These are phyloP conservation scores for Pelargonium cotyledonis DNA, from an alignment of 441 rosid species.

Conservation along the genomic window DNA sequence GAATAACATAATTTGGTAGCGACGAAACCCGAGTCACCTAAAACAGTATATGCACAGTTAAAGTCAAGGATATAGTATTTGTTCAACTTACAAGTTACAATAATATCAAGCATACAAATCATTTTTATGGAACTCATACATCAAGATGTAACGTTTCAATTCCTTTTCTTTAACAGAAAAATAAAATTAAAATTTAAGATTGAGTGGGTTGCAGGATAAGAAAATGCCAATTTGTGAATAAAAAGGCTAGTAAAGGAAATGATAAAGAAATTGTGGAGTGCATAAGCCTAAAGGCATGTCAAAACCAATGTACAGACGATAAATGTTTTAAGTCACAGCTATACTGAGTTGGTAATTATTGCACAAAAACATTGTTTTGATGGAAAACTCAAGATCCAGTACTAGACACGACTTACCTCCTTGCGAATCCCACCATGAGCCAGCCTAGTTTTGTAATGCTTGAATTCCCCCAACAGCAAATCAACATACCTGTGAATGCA, in stretches of 20 bases:
- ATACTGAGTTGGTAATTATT: slow-evolving; percentile 2
- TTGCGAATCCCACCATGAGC: slow-evolving; percentile 81
- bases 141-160: neutral
- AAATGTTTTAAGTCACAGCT: neutral
- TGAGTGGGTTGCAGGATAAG: neutral
- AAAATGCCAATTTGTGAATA: neutral
- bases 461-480: slow-evolving; percentile 90
- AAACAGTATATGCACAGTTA: neutral
- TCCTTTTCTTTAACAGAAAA: neutral
- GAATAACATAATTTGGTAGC: neutral
- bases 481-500: slow-evolving; percentile 73
- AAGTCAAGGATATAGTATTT: neutral
- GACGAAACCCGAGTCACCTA: neutral
- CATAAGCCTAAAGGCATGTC: neutral
- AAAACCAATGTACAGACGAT: neutral
- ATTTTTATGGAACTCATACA: neutral
- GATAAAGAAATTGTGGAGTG: neutral
- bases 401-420: slow-evolving; percentile 49
- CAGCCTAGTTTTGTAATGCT: slow-evolving; percentile 90
- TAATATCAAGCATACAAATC: neutral
- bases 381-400: neutral
- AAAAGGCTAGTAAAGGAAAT: slow-evolving; percentile 3
- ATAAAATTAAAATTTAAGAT: neutral
- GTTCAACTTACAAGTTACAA: neutral
- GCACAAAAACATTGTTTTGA: neutral